Conservation (phyloP, 768 basidiomycete genomes). For the Suillus weaverae region DNA sequence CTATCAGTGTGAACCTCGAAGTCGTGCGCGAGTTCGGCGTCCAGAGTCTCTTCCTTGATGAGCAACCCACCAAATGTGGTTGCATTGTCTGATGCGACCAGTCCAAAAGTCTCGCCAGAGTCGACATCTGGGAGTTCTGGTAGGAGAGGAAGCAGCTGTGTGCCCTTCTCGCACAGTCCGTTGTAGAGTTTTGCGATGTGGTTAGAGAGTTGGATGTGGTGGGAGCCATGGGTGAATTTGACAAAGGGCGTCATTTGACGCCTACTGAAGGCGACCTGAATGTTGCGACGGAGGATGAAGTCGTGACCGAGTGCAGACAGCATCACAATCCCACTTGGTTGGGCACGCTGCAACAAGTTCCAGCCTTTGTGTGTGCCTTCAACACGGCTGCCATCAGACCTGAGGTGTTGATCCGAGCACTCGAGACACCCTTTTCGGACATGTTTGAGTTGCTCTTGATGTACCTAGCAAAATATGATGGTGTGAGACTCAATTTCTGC, state of each 20-base stretch:
- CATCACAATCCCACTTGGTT: slow-evolving; percentile 24
- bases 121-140: slow-evolving; percentile 4
- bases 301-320: slow-evolving; percentile 19
- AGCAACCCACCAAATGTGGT: slow-evolving; percentile 7
- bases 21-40: background rate
- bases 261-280: slow-evolving; percentile 10
- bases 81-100: background rate
- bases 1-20: background rate
- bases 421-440: background rate
- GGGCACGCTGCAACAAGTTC: slow-evolving; percentile 21
- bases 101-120: slow-evolving; percentile 19
- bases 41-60: slow-evolving; percentile 6
- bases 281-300: slow-evolving; percentile 24
- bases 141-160: background rate
- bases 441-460: background rate
- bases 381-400: slow-evolving; percentile 30
- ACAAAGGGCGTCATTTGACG: slow-evolving; percentile 10
- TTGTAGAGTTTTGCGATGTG: slow-evolving; percentile 20
- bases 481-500: background rate
- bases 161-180: background rate
- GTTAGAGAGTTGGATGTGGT: slow-evolving; percentile 25
- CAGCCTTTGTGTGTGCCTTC: slow-evolving; percentile 31
- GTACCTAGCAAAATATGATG: background rate
- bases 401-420: background rate
- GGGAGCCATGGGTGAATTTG: slow-evolving; percentile 21